Evolutionary conservation across 257 asterid genomes (phyloP).

Genomic region (Mitragyna speciosa): DNA sequence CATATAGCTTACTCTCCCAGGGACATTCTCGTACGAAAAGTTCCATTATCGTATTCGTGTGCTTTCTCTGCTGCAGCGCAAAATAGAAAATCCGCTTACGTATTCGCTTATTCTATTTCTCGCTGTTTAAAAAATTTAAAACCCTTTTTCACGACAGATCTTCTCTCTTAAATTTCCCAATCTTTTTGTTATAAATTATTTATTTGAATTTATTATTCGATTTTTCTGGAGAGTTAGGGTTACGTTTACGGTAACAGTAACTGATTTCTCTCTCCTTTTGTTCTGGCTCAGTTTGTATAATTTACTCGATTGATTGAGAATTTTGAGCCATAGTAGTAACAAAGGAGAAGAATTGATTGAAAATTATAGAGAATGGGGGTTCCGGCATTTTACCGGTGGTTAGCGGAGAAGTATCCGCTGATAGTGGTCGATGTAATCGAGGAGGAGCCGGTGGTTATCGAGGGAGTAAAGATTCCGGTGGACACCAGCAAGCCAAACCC

Average conservation of each 20-base stretch:
- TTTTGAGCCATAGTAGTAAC: background rate
- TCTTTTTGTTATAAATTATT: too few relatives aligned
- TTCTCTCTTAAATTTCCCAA: background rate
- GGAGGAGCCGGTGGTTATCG: constrained; percentile 78
- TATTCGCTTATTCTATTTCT: constrained; percentile 16
- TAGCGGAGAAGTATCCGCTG: constrained; percentile 97
- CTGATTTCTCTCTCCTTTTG: background rate
- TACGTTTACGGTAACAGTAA: too few relatives aligned
- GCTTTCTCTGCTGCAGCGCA: background rate
- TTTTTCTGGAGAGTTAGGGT: background rate
- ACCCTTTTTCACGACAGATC: background rate
- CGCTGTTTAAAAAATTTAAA: background rate
- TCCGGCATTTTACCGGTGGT: constrained; percentile 97
- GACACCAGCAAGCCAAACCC: constrained; percentile 96
- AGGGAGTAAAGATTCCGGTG: constrained; percentile 70
- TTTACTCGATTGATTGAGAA: background rate
- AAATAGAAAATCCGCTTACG: constrained; percentile 15
- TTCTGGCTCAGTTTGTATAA: background rate
- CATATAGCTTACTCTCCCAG: too few relatives aligned
- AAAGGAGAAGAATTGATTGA: constrained; percentile 4
- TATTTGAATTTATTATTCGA: background rate
- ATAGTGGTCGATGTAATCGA: constrained; percentile 81
- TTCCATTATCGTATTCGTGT: too few relatives aligned
- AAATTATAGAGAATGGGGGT: constrained; percentile 63
- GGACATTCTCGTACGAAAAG: constrained; percentile 14